Evolutionary conservation across 345 rosid genomes (phyloP), one percentile per base, ranked within the genome.

Genomic region (Laguncularia racemosa): DNA sequence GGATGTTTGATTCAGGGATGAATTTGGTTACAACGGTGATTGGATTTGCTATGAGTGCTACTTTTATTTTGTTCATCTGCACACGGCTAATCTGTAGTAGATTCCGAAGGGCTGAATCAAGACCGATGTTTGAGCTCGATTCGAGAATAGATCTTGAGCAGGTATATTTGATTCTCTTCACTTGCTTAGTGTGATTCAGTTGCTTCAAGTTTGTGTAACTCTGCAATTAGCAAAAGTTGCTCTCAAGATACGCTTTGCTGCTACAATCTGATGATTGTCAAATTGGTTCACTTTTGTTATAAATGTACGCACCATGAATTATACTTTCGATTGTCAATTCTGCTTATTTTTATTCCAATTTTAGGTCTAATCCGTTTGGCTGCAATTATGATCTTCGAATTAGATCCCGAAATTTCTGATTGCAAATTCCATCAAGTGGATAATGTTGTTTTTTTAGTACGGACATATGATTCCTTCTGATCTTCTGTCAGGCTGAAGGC

Each of bases 11-110:
- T 63, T 60, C 82, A 14, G 71, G 67, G 14, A 68, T 74, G 81
- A 83, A 76, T 71, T 63, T 75, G 75, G 71, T 81, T 16, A 77
- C 95, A 15, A 79, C 84, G 3, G 44, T 79, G 6, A 79, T 86
- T 51, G 95, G 84, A 48, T 86, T 86, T 67, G 87, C 71, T 45
- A 74, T 77, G 84, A 83, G 85, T 67, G 82, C 78, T 8, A 57
- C 83, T 52, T 83, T 86, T 64, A 79, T 83, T 9, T 73, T 79
- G 66, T 86, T 81, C 48, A 73, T 86, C 33, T 86, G 86, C 58
- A 64, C 80, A 17, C 77, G 87, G 62, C 72, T 86, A n/a, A 68
- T 86, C 4, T 86, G 93, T 52, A 68, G 83, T 55, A 76, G 85
- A 68, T 19, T 76, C 48, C 66, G 82, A 52, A 61, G 76, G 17